Percentiles rank a stretch among this genome's conserved stretches.
phyloP scores from a whole-genome alignment of 371 early-diverging fungal species.

The Fennellomyces sp. region DNA sequence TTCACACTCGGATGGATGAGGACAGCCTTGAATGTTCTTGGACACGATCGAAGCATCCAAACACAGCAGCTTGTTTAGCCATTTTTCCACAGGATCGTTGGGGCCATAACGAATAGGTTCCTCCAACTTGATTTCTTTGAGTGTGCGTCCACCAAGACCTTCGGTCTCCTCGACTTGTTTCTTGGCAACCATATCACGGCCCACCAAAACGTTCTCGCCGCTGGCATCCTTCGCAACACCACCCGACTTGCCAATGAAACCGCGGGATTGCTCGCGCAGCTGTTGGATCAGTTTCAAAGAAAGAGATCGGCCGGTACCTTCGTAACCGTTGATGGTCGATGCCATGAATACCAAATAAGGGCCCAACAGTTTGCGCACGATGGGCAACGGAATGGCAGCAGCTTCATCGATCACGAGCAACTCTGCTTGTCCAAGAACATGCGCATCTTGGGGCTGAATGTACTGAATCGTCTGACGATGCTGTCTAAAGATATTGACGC shows the following conservation, averaged over 20 bases:
- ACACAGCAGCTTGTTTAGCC: slow-evolving; percentile 96
- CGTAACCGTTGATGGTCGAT: slow-evolving; percentile 99
- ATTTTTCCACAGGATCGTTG: slow-evolving; percentile 95
- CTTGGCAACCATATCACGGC: slow-evolving; percentile 56
- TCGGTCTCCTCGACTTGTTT: slow-evolving; percentile 45
- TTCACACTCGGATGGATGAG: slow-evolving; percentile 94
- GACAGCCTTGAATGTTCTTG: slow-evolving; percentile 85
- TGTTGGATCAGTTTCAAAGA: slow-evolving; percentile 95
- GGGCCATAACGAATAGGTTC: slow-evolving; percentile 96
- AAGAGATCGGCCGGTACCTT: slow-evolving; percentile 99
- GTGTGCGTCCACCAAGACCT: slow-evolving; percentile 69
- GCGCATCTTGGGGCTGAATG: slow-evolving; percentile 94
- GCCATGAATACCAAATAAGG: slow-evolving; percentile 98
- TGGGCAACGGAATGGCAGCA: slow-evolving; percentile 97
- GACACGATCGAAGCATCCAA: slow-evolving; percentile 84
- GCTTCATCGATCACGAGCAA: slow-evolving; percentile 99
- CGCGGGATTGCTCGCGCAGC: slow-evolving; percentile 88
- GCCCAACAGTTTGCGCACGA: slow-evolving; percentile 91
- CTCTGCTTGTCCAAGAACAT: slow-evolving; percentile 94
- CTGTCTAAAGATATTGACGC: slow-evolving; percentile 94
- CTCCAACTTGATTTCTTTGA: slow-evolving; percentile 90
- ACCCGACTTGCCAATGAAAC: slow-evolving; percentile 65
- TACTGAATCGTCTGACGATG: slow-evolving; percentile 99
- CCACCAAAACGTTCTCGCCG: slow-evolving; percentile 52
- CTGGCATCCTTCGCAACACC: slow-evolving; percentile 43